These are phyloP conservation scores for Ceratocystis huliohia DNA, from an alignment of 2,329 filamentous ascomycete species.

Conservation along the genomic window DNA sequence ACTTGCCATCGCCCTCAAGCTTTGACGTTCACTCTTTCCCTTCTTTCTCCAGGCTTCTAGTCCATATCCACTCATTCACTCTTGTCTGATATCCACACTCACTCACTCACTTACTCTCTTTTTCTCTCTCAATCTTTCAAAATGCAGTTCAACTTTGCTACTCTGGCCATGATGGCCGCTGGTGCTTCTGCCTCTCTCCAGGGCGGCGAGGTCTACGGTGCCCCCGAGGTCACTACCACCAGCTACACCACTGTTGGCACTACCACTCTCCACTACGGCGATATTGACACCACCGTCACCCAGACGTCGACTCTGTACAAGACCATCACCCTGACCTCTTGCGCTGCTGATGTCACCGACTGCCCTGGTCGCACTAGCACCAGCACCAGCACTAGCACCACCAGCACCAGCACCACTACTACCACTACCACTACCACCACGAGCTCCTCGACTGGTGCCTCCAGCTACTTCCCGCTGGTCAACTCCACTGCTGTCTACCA, in stretches of 20 bases:
- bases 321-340: conserved; percentile 22
- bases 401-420: background rate
- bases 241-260: conserved; percentile 7
- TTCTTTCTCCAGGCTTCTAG: conserved; percentile 4
- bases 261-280: conserved; percentile 11
- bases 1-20: background rate
- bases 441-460: conserved; percentile 6
- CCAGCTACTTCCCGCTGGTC: conserved; percentile 18
- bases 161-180: conserved; percentile 17
- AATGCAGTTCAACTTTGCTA: conserved; percentile 21
- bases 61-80: conserved; percentile 5
- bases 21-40: background rate
- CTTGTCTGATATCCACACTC: conserved; percentile 15
- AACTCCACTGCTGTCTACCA: conserved; percentile 16
- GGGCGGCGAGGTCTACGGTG: conserved; percentile 2
- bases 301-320: conserved; percentile 21
- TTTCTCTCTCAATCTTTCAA: conserved; percentile 5
- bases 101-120: background rate
- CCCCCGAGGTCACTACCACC: background rate
- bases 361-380: conserved; percentile 17
- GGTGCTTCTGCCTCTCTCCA: conserved; percentile 10
- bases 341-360: conserved; percentile 21
- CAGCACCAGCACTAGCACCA: background rate
- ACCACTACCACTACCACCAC: background rate
- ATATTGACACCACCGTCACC: conserved; percentile 18